These are phyloP conservation scores for Aspergillus sp. DNA, from an alignment of 2,329 filamentous ascomycete species.

Conservation along the genomic window DNA sequence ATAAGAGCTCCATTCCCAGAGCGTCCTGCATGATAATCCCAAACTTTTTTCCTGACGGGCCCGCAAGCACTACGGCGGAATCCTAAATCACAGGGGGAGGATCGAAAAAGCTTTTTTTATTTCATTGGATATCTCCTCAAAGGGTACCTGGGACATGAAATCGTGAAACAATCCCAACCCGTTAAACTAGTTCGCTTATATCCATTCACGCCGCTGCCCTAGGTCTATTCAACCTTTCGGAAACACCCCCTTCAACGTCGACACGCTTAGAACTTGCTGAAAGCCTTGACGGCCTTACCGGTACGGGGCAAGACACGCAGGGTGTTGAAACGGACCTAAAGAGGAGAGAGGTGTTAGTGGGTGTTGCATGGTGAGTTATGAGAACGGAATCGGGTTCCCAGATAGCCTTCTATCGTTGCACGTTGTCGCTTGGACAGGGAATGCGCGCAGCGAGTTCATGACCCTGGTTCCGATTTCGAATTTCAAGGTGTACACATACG, in stretches of 20 bases:
- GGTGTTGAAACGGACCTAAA: conserved; percentile 97
- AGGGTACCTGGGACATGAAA: conserved; percentile 43
- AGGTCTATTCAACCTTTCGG: conserved; percentile 30
- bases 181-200: conserved; percentile 36
- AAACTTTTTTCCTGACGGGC: too few species aligned
- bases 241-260: conserved; percentile 31
- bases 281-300: conserved; percentile 95
- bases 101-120: conserved; percentile 40
- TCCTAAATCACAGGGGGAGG: conserved; percentile 23
- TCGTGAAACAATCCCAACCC: conserved; percentile 41
- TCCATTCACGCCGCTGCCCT: conserved; percentile 40
- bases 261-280: conserved; percentile 89
- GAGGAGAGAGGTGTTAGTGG: conserved; percentile 19
- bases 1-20: conserved; percentile 12
- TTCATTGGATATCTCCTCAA: conserved; percentile 41
- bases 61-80: conserved; percentile 19
- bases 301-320: conserved; percentile 97
- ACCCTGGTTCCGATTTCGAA: not conserved
- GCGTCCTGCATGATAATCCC: not conserved
- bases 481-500: conserved; percentile 62
- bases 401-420: not conserved
- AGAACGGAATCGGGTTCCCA: not conserved
- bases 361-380: not conserved
- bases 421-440: not conserved
- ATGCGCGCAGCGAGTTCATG: not conserved